Evolutionary conservation across 305 asterid genomes (phyloP), one percentile per base, ranked within the genome.

Genomic region (Plantago lanceolata): DNA sequence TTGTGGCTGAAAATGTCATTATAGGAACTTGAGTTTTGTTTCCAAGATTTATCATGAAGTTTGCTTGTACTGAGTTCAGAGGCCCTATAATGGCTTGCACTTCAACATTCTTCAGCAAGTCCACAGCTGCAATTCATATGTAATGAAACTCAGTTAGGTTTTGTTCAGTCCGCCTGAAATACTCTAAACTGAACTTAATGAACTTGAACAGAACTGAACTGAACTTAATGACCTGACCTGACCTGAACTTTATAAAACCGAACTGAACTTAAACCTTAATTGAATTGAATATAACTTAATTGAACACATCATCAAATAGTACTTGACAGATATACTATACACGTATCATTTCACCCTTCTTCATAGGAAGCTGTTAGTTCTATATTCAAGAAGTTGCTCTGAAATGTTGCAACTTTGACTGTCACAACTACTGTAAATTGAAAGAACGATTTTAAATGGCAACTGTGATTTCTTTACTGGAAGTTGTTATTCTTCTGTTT

Each of bases 31-130:
- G 81, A 45, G 89, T 75, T 66, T 71, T 73, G 13, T 67, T 61
- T 43, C 88, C 89, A 0, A 84, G 82, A 52, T 72, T 60, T 19
- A 80, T 73, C 31, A 79, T 51, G 76, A 82, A 82, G 61, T 63
- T 74, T 0, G 88, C 78, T 44, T 82, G 79, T 26, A 19, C 56
- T 5, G 93, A 85, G 64, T 58, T 67, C 17, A 18, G 14, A 3
- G 86, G 89, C 18, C 94, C 88, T 19, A 85, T 17, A 8, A 85
- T 75, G 28, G 84, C 88, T 54, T 79, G 75, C 19, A 83, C 94
- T 61, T 81, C 43, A 12, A 62, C 76, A 58, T 79, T 79, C 70
- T 79, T 81, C n/a, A 83, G 49, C 0, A 85, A 61, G 58, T 83
- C 83, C 31, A 81, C 56, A 57, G 78, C 89, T 82, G 83, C 73